A percentile compares a stretch with the other conserved stretches of the same genome.
phyloP scores from a whole-genome alignment of 306 rosid genomes.

The Cyamopsis tetragonoloba region DNA sequence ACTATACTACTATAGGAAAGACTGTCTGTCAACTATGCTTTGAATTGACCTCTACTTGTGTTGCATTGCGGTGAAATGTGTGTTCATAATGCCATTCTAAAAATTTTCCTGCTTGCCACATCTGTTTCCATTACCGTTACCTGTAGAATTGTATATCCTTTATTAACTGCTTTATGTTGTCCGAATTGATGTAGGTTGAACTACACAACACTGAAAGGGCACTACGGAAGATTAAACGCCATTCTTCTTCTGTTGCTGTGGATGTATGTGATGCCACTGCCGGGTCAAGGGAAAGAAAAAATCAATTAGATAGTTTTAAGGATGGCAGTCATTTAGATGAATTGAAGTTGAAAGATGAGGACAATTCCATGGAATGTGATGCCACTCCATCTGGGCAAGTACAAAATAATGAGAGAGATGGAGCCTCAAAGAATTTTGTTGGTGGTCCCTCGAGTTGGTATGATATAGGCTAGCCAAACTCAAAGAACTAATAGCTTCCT shows the following conservation, averaged over 20 bases:
- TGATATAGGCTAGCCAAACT: conserved; percentile 15
- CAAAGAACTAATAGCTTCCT: conserved; percentile 19
- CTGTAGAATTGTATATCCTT: not conserved
- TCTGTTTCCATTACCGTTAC: not conserved
- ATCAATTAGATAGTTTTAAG: conserved; percentile 33
- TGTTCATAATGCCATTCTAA: not conserved
- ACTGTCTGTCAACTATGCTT: too few species aligned
- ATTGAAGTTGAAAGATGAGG: conserved; percentile 40
- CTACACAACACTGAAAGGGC: conserved; percentile 58
- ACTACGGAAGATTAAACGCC: conserved; percentile 68
- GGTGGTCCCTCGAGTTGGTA: conserved; percentile 94
- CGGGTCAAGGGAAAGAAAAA: conserved; percentile 27
- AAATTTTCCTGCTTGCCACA: not conserved
- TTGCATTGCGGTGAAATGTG: not conserved
- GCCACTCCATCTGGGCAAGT: conserved; percentile 35
- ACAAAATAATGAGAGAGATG: conserved; percentile 38
- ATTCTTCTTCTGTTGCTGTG: conserved; percentile 41
- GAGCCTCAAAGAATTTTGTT: conserved; percentile 41
- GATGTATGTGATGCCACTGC: conserved; percentile 43
- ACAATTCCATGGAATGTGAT: conserved; percentile 31
- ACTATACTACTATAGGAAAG: not conserved
- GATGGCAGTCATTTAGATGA: conserved; percentile 26
- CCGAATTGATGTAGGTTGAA: conserved; percentile 53
- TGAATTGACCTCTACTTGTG: not conserved
- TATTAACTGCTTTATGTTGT: conserved; percentile 13